phyloP scores from a whole-genome alignment of 2,329 filamentous ascomycete species.

The Cladorrhinum sp. region DNA sequence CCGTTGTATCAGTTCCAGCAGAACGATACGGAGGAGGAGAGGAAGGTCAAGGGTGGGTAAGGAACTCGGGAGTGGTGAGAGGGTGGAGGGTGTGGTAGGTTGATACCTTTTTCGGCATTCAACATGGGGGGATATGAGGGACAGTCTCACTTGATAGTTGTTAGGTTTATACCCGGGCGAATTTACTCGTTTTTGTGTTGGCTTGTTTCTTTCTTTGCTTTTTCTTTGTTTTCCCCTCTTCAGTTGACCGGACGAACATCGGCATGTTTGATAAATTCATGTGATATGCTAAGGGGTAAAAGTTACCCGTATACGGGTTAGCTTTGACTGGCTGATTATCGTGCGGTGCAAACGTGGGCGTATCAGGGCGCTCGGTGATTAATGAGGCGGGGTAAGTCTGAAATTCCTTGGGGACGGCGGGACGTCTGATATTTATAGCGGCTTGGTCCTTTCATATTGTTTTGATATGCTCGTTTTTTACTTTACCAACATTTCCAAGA shows the following conservation, averaged over 20 bases:
- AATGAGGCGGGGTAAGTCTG: not conserved
- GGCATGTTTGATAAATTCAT: not conserved
- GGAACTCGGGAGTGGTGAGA: not conserved
- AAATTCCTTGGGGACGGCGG: not conserved
- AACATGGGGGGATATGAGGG: not conserved
- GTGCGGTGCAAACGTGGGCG: not conserved
- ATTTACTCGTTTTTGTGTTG: not conserved
- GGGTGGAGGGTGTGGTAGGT: not conserved
- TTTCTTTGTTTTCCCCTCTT: not conserved
- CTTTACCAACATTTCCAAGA: too few relatives aligned
- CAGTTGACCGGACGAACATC: not conserved
- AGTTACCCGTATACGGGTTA: not conserved
- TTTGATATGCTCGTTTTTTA: too few relatives aligned
- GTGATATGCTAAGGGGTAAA: not conserved
- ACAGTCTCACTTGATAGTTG: not conserved
- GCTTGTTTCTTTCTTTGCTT: not conserved
- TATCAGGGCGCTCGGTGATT: not conserved
- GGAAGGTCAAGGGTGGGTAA: not conserved
- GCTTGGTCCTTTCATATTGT: too few relatives aligned
- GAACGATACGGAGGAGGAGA: conserved; percentile 4
- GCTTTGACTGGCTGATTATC: not conserved
- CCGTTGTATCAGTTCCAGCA: conserved; percentile 44
- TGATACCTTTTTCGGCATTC: not conserved
- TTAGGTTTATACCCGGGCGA: not conserved
- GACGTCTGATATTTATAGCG: not conserved